Conservation (phyloP, 106 monocot genomes). For the Agapanthus africanus region DNA sequence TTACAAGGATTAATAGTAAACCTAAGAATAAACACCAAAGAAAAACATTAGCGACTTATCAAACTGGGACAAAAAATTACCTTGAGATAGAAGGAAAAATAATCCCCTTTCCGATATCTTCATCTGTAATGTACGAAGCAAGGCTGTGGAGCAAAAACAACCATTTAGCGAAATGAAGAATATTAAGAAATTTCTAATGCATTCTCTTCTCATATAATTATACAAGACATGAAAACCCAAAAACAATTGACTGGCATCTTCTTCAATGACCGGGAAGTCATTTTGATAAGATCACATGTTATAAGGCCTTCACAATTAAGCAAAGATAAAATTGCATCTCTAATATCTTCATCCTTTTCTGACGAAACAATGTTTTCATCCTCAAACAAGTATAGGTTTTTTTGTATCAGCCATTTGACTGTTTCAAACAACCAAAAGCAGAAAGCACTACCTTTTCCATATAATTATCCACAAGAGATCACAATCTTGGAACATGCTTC, state of each 20-base stretch:
- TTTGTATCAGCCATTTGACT: not conserved
- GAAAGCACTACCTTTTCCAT: not conserved
- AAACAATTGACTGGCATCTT: not conserved
- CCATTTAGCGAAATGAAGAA: conserved; percentile 3
- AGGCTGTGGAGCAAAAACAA: conserved; percentile 41
- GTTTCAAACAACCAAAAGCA: not conserved
- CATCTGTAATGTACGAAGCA: conserved; percentile 93
- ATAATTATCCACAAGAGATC: not conserved
- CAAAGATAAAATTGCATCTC: not conserved
- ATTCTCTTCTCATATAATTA: not conserved
- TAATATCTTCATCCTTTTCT: too few relatives aligned
- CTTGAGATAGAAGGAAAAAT: conserved; percentile 97
- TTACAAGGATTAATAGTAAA: not conserved
- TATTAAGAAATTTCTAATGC: not conserved
- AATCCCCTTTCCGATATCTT: conserved; percentile 74
- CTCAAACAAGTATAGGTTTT: not conserved
- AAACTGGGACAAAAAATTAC: conserved; percentile 15
- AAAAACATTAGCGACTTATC: not conserved
- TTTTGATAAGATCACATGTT: not conserved
- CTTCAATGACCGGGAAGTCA: not conserved
- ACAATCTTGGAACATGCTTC: not conserved
- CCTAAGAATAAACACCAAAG: not conserved
- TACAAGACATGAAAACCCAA: not conserved
- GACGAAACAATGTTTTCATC: too few relatives aligned
- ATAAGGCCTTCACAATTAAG: not conserved